A percentile compares a stretch with the other conserved stretches of the same genome.
These are phyloP conservation scores for Trichoderma sp. DNA, from an alignment of 2,329 filamentous ascomycete species.

Conservation along the genomic window DNA sequence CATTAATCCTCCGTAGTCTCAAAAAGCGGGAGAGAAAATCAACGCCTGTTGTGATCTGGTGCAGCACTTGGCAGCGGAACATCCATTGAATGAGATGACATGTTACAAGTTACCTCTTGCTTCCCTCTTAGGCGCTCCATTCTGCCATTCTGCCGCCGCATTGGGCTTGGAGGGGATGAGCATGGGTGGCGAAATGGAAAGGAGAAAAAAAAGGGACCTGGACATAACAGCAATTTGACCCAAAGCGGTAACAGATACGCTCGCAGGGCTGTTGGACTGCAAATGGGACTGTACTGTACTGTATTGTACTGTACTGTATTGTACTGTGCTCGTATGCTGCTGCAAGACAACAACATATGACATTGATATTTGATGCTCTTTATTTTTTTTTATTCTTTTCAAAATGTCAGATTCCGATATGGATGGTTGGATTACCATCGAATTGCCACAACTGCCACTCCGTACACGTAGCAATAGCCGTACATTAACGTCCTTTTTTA, in stretches of 20 bases:
- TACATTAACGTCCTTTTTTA: background rate
- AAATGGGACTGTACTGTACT: background rate
- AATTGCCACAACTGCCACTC: background rate
- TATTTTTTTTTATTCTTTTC: background rate
- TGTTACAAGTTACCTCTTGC: background rate
- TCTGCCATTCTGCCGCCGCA: background rate
- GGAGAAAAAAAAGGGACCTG: background rate
- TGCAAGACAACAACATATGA: background rate
- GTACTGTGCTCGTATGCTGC: background rate
- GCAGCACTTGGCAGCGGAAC: background rate
- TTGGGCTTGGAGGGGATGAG: background rate
- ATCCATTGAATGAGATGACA: background rate
- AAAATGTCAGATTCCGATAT: background rate
- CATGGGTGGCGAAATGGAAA: background rate
- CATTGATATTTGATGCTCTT: background rate
- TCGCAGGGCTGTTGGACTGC: background rate
- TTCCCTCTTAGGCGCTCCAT: background rate
- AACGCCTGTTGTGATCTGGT: background rate
- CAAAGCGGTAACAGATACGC: conserved; percentile 5
- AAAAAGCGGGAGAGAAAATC: background rate
- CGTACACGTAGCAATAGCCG: background rate
- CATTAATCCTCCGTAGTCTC: background rate
- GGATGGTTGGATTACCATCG: background rate
- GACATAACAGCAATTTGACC: background rate
- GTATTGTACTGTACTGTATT: background rate